Conservation (phyloP, 495 filamentous ascomycete species). For the Penicillium lividum region DNA sequence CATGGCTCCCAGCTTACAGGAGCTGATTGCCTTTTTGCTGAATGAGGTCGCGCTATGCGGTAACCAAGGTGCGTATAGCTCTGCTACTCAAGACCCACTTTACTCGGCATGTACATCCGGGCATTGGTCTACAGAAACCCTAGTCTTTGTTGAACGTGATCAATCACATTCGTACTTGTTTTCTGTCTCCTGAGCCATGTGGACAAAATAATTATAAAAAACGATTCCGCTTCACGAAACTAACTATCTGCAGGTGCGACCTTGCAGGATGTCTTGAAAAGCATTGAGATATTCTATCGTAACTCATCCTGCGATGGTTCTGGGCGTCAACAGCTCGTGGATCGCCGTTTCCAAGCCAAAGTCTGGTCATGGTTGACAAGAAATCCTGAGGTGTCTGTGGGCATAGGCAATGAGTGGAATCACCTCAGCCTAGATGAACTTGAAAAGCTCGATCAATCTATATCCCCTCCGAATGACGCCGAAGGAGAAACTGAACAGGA, state of each 20-base stretch:
- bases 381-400: conserved; percentile 55
- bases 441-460: conserved; percentile 26
- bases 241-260: conserved; percentile 40
- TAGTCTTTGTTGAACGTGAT: not conserved
- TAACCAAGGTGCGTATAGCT: conserved; percentile 62
- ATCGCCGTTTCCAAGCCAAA: conserved; percentile 52
- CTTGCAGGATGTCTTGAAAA: conserved; percentile 38
- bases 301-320: conserved; percentile 20
- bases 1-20: conserved; percentile 69
- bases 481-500: conserved; percentile 4
- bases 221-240: not conserved
- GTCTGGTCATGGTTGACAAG: conserved; percentile 58
- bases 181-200: not conserved
- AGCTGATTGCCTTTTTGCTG: conserved; percentile 69
- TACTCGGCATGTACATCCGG: conserved; percentile 8
- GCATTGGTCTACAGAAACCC: not conserved
- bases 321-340: conserved; percentile 36
- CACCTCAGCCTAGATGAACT: conserved; percentile 48
- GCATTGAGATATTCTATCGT: conserved; percentile 43
- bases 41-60: conserved; percentile 71
- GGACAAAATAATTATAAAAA: not conserved
- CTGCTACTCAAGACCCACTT: conserved; percentile 25
- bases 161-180: not conserved
- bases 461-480: conserved; percentile 2
- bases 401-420: conserved; percentile 42